Evolutionary conservation across 1,139 yeast species (phyloP).

Genomic region (Nadsonia starkeyi-henricii): DNA sequence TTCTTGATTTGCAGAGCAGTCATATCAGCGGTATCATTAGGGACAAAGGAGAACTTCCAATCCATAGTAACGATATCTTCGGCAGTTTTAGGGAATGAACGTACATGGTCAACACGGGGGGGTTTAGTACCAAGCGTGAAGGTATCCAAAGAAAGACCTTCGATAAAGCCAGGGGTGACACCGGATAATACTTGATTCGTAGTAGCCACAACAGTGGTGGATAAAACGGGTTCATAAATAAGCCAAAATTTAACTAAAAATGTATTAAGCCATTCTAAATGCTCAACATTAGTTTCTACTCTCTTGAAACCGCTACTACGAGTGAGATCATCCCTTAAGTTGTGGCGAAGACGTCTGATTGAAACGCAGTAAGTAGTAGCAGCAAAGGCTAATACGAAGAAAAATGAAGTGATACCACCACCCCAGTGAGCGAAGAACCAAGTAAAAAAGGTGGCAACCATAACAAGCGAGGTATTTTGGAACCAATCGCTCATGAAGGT

Average conservation of each 20-base stretch:
- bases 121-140: constrained; percentile 93
- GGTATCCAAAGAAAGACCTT: constrained; percentile 69
- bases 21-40: constrained; percentile 71
- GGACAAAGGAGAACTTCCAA: constrained; percentile 82
- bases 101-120: constrained; percentile 78
- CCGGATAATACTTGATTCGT: constrained; percentile 72
- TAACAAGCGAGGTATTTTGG: constrained; percentile 64
- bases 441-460: constrained; percentile 53
- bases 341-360: constrained; percentile 61
- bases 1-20: constrained; percentile 73
- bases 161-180: constrained; percentile 65
- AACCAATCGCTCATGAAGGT: constrained; percentile 87
- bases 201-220: constrained; percentile 73
- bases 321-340: constrained; percentile 65
- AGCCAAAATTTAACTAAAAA: constrained; percentile 86
- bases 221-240: constrained; percentile 76
- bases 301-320: constrained; percentile 69
- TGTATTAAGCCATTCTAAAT: constrained; percentile 88
- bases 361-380: constrained; percentile 71
- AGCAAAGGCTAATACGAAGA: constrained; percentile 47
- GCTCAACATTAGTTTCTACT: constrained; percentile 78
- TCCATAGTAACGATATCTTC: constrained; percentile 92
- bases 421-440: constrained; percentile 70
- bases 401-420: constrained; percentile 68
- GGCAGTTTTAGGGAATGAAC: constrained; percentile 75